These are phyloP conservation scores for Botrytis squamosa DNA, from an alignment of 2,329 filamentous ascomycete genomes.

Conservation along the genomic window DNA sequence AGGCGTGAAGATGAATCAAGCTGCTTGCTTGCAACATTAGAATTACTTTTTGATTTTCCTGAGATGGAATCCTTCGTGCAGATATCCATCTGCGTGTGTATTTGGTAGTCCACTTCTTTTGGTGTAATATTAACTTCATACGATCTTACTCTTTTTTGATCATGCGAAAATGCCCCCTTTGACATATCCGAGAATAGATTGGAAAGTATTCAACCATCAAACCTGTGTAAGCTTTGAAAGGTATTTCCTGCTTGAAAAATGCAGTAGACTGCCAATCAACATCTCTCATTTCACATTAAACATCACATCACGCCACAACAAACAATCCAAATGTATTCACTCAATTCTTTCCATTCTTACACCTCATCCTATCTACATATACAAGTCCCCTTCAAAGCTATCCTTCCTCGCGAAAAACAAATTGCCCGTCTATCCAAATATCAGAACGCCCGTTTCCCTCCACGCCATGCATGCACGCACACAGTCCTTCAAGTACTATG, in stretches of 20 bases:
- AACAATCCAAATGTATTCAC: neutral
- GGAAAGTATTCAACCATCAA: neutral
- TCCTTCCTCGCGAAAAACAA: neutral
- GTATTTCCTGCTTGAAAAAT: neutral
- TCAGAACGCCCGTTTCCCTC: neutral
- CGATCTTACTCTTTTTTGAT: neutral
- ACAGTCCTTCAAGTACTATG: neutral
- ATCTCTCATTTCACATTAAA: neutral
- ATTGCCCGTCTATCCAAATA: neutral
- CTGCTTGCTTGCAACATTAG: conserved; percentile 12
- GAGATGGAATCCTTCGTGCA: neutral
- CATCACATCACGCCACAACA: neutral
- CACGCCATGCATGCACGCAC: neutral
- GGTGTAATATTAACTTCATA: conserved; percentile 7
- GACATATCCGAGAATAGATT: neutral
- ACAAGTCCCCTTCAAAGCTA: neutral
- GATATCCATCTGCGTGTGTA: neutral
- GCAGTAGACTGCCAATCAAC: neutral
- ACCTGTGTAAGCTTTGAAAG: neutral
- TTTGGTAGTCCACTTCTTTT: neutral
- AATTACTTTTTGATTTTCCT: neutral
- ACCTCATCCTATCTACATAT: neutral
- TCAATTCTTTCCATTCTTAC: neutral
- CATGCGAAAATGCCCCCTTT: too few species aligned
- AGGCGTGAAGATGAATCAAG: neutral